Evolutionary conservation across 129 eudicot genomes (phyloP).

Genomic region (Logfia minima): DNA sequence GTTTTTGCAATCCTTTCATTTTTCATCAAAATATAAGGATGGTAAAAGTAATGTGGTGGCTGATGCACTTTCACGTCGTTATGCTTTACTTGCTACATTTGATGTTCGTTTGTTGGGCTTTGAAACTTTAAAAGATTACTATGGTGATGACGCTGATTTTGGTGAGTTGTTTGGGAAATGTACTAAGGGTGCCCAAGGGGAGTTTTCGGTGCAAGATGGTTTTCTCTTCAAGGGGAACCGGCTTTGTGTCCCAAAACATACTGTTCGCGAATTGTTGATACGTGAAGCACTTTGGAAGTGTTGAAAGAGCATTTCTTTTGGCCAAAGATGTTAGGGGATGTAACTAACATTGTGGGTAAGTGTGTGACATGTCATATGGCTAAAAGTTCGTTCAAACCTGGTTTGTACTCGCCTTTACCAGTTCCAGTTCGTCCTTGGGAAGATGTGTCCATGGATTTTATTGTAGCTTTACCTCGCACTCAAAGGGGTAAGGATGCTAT

Average conservation of each 20-base stretch:
- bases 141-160: background rate
- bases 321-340: too few relatives aligned
- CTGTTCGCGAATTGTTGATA: background rate
- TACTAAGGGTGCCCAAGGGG: background rate
- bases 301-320: too few relatives aligned
- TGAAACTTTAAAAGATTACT: background rate
- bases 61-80: background rate
- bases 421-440: too few relatives aligned
- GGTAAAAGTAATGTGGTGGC: background rate
- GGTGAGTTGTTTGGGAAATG: background rate
- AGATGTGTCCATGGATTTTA: too few relatives aligned
- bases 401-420: too few relatives aligned
- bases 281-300: too few relatives aligned
- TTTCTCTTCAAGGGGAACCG: background rate
- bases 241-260: background rate
- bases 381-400: too few relatives aligned
- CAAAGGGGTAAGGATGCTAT: too few relatives aligned
- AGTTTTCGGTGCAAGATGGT: background rate
- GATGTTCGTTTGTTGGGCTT: constrained; percentile 1
- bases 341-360: too few relatives aligned
- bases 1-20: constrained; percentile 1
- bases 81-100: background rate
- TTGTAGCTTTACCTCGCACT: too few relatives aligned
- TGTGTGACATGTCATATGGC: too few relatives aligned
- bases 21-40: background rate